A percentile compares a stretch with the other conserved stretches of the same genome.
Evolutionary conservation across 768 basidiomycete genomes (phyloP).

Genomic region (Podaxis sp.): DNA sequence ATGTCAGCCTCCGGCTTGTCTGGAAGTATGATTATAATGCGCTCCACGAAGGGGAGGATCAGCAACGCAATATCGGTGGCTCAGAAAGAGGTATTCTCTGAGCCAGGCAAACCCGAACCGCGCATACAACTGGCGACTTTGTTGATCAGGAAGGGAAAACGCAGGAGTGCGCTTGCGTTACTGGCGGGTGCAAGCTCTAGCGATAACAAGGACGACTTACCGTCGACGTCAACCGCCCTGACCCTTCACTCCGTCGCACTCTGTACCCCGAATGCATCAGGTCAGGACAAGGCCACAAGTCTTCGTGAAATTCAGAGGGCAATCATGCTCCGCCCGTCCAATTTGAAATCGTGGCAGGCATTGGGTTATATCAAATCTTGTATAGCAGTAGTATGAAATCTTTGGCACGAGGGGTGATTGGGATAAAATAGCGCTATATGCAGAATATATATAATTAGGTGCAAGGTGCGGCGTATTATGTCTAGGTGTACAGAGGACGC

Average conservation of each 20-base stretch:
- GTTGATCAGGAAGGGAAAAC: conserved; percentile 47
- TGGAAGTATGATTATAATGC: conserved; percentile 5
- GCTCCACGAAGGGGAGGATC: conserved; percentile 41
- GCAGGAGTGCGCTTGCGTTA: conserved; percentile 44
- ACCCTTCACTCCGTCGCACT: conserved; percentile 52
- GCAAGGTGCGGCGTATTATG: conserved; percentile 8
- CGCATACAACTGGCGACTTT: conserved; percentile 58
- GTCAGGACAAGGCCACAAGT: conserved; percentile 26
- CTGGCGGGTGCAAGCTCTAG: conserved; percentile 30
- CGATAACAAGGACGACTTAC: conserved; percentile 28
- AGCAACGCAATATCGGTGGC: conserved; percentile 49
- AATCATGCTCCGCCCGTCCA: conserved; percentile 60
- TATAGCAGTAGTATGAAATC: conserved; percentile 1
- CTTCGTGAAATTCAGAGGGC: conserved; percentile 58
- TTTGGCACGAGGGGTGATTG: not conserved
- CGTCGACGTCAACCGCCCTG: conserved; percentile 40
- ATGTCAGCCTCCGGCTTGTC: conserved; percentile 18
- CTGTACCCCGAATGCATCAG: conserved; percentile 21
- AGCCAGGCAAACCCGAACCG: conserved; percentile 50
- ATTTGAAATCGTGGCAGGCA: conserved; percentile 53
- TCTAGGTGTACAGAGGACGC: conserved; percentile 10
- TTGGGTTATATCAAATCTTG: conserved; percentile 52
- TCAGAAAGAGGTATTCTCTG: conserved; percentile 56
- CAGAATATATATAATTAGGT: conserved; percentile 11
- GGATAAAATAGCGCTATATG: not conserved